Evolutionary conservation across 495 filamentous ascomycete species (phyloP), one percentile per base, ranked within the genome.

Genomic region (Aspergillus panamensis): DNA sequence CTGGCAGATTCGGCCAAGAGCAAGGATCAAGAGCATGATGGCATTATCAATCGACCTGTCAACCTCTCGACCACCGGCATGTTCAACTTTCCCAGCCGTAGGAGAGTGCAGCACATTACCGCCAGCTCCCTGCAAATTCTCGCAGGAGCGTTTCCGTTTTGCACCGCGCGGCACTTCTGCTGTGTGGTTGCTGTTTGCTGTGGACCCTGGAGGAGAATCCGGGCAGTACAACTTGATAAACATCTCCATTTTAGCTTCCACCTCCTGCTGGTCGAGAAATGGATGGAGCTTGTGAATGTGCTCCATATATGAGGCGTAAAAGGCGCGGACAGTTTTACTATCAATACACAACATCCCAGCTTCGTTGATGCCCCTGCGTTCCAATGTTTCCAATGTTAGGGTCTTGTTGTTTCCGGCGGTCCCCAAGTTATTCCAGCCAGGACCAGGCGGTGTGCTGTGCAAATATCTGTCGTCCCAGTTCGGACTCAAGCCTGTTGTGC

Each of bases 211-310:
- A 6, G 61, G n/a, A 43, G 69, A 66, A 3, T 51, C 53, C 13
- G 66, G 66, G 42, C 73, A 77, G 54, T 79, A 75, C 29, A 55
- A 53, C 14, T 63, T 51, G 29, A 80, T 73, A 61, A 90, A 89
- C 4, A 60, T 62, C n/a, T 80, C 72, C 10, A 85, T 69, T 65
- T 80, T 79, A 21, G 69, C 63, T 1, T 67, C 65, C 14, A 88
- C 65, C 14, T 73, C 71, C 6, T 64, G 62, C 48, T 79, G 75
- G 61, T 87, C 77, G 37, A 98, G 79, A 65, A 97, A 92, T 12
- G 94, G 94, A 69, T 97, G 94, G 68, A 98, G 83, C 53, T 84
- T 89, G 62, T 96, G 88, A 39, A 98, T 87, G 66, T 95, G 81
- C 5, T 85, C 69, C 65, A 91, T 73, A 68, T 91, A 98, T 69